Evolutionary conservation across 331 rosid genomes (phyloP), one percentile per base, ranked within the genome.

Genomic region (Dryas integrifolia): DNA sequence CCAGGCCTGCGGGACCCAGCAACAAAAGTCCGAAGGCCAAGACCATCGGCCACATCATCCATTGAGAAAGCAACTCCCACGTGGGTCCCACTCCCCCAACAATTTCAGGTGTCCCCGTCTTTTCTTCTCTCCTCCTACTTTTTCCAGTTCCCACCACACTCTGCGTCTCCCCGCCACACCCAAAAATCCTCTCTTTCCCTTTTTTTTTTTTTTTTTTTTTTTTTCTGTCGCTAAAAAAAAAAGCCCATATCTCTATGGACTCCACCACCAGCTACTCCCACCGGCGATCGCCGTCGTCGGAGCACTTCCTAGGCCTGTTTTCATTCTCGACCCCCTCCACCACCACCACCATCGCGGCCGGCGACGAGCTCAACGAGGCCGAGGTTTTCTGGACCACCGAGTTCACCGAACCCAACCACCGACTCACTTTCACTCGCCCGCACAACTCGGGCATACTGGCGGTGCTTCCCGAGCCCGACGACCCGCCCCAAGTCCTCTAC

Each of bases 301-400:
- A 82, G 58, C 88, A 86, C 7, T 60, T 87, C 9, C 89, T 90
- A 68, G 77, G 74, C 1, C 9, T 83, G 3, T 86, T 80, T 84
- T 76, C 85, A 35, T 51, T 74, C 65, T 73, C 84, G 3, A 70
- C 89, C 1, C 56, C 82, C 0, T 18, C 49, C 10, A 0, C 73
- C 26, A 51, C 73, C 26, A 51, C 73, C 26, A 51, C 24, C 43
- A 5, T 13, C 24, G 14, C 64, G 52, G 48, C 46, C 39, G 86
- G 71, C 64, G 90, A 86, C 5, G 97, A 92, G 73, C 85, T 92
- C 55, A 72, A 77, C 81, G 97, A 92, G 69, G 91, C 92, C 8
- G 97, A 90, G 53, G 77, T 92, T 2, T 90, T 90, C 67, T 92
- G 96, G 97, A 72, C 86, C 26, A 52, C 57, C 41, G 91, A 90